Evolutionary conservation across 768 basidiomycete genomes (phyloP), one percentile per base, ranked within the genome.

Genomic region (Suillus hirtellus): DNA sequence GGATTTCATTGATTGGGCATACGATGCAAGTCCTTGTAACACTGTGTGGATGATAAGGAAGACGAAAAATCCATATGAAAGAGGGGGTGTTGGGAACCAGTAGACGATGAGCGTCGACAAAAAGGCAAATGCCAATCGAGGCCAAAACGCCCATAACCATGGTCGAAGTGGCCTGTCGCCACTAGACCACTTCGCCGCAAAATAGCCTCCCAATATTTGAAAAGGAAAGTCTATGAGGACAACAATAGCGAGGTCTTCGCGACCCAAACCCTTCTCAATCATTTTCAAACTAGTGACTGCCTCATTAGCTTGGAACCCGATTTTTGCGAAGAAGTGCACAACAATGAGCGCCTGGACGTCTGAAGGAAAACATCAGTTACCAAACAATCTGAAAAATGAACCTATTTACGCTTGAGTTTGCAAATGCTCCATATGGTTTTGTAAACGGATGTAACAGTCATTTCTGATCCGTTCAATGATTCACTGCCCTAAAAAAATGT

Each of bases 191-290:
- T 87, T 88, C 3, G 94, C 96, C 1, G 96, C 94, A 31, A 96
- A 79, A 90, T 92, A 99, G 7, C 96, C 96, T 24, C 93, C 95
- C 62, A 92, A 72, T 59, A 99, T 94, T 80, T 99, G 96, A 78
- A 97, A 96, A 2, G 97, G 97, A 69, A 99, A 98, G 76, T 99
- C 97, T 67, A 99, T 90, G 44, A 99, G 86, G 50, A 96, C 96
- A 4, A 94, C 90, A 17, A 95, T 82, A n/a, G 97, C 95, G 44
- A 99, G 83, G 69, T 99, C 97, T 79, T 99, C 97, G 46, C 95
- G 90, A 63, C 88, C 90, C 60, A 99, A 82, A 2, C 97, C 97
- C 72, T 99, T 99, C 75, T 99, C 97, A 49, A 99, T 90, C 78
- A 99, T 86, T 73, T 99, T 99, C 50, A 99, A 83, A 27, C 86